Conservation (phyloP, 2,329 filamentous ascomycete genomes). For the Aspergillus luchuensis region DNA sequence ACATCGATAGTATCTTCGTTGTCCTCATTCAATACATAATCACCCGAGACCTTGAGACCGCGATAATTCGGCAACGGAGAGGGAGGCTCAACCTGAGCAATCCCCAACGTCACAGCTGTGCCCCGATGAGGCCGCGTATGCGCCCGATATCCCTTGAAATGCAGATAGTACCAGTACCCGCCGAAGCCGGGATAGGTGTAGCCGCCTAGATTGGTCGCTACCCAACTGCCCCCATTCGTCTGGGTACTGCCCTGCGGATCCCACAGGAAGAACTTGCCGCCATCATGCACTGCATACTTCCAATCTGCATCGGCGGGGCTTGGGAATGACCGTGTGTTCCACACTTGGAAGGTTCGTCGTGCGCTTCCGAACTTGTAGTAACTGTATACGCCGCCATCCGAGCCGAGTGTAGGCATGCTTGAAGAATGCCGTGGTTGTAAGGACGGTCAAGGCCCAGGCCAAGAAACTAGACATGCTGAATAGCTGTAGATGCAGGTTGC, state of each 20-base stretch:
- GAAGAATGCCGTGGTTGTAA: not conserved
- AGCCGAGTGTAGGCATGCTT: not conserved
- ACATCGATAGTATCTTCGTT: not conserved
- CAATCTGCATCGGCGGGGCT: not conserved
- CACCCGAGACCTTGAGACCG: not conserved
- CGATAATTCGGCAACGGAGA: not conserved
- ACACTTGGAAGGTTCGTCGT: not conserved
- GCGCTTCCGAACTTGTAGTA: slow-evolving; percentile 8
- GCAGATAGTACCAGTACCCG: slow-evolving; percentile 2
- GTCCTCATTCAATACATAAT: not conserved
- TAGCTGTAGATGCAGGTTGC: too few species aligned
- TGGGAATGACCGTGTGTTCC: not conserved
- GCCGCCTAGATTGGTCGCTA: slow-evolving; percentile 1
- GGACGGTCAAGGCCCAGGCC: not conserved
- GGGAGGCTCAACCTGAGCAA: slow-evolving; percentile 1
- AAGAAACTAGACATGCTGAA: not conserved
- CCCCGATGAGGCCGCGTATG: not conserved
- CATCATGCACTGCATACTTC: not conserved
- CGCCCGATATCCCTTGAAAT: not conserved
- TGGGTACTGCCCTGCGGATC: not conserved
- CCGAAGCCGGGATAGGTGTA: slow-evolving; percentile 1
- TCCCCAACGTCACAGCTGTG: not conserved
- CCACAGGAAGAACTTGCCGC: slow-evolving; percentile 1
- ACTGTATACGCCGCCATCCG: slow-evolving; percentile 1
- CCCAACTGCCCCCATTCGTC: slow-evolving; percentile 5